Percentiles rank a stretch among this genome's conserved stretches.
Evolutionary conservation across 2,329 filamentous ascomycete genomes (phyloP).

Genomic region (Pseudogymnoascus sp.): DNA sequence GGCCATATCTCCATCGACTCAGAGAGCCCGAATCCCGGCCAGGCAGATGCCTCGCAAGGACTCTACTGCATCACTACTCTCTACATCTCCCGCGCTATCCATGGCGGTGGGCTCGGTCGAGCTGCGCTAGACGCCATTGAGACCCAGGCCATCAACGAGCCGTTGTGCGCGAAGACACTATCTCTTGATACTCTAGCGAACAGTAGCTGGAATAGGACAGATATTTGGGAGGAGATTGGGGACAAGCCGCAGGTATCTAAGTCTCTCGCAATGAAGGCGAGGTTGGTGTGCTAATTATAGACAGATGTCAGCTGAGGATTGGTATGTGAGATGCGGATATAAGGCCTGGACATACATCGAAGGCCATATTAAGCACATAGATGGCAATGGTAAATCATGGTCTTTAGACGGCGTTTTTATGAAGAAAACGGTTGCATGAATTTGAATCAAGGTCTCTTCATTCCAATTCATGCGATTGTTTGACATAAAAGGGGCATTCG

Average conservation of each 20-base stretch:
- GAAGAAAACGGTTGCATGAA: slow-evolving; percentile 11
- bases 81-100: slow-evolving; percentile 23
- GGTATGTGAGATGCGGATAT: slow-evolving; percentile 11
- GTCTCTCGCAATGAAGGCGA: background rate
- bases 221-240: slow-evolving; percentile 5
- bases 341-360: slow-evolving; percentile 9
- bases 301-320: slow-evolving; percentile 8
- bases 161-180: slow-evolving; percentile 20
- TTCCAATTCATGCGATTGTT: background rate
- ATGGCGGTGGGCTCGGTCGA: slow-evolving; percentile 21
- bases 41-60: slow-evolving; percentile 13
- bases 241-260: background rate
- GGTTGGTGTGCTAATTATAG: background rate
- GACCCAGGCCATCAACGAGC: slow-evolving; percentile 18
- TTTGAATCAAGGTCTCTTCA: slow-evolving; percentile 13
- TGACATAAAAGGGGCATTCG: too few relatives aligned
- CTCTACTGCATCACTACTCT: slow-evolving; percentile 22
- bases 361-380: slow-evolving; percentile 7
- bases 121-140: slow-evolving; percentile 22
- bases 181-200: slow-evolving; percentile 17
- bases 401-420: slow-evolving; percentile 11
- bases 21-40: slow-evolving; percentile 11
- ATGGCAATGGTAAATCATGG: background rate
- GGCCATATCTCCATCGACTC: slow-evolving; percentile 24
- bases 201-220: background rate